These are phyloP conservation scores for Rhizopus microsporus DNA, from an alignment of 371 early-diverging fungal genomes.

Conservation along the genomic window DNA sequence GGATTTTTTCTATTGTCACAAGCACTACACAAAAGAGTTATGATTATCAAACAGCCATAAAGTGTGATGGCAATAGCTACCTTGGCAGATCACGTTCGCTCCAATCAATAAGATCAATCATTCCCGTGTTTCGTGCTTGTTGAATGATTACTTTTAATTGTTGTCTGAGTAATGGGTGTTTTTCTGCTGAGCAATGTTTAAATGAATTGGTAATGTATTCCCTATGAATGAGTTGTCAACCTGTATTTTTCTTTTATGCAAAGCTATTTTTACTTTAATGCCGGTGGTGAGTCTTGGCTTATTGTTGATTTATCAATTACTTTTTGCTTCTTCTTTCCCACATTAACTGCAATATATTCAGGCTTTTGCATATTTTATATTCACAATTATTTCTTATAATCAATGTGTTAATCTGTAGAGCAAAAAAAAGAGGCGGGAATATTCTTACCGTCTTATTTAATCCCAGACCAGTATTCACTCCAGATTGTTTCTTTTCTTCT, in stretches of 20 bases:
- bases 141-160: conserved; percentile 45
- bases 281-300: conserved; percentile 8
- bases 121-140: conserved; percentile 38
- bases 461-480: background rate
- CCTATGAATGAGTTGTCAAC: conserved; percentile 19
- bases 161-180: conserved; percentile 43
- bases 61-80: conserved; percentile 8
- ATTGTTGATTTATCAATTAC: conserved; percentile 1
- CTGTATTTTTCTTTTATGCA: background rate
- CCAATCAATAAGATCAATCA: conserved; percentile 76
- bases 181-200: conserved; percentile 35
- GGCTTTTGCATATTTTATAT: conserved; percentile 1
- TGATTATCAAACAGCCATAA: background rate
- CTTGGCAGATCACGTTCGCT: conserved; percentile 58
- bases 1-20: conserved; percentile 20
- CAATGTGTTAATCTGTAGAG: background rate
- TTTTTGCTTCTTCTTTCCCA: conserved; percentile 17
- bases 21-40: conserved; percentile 4
- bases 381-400: background rate
- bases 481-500: background rate
- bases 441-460: no score
- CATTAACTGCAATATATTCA: conserved; percentile 19
- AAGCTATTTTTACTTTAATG: conserved; percentile 15
- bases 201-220: conserved; percentile 56
- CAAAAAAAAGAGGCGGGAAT: background rate